These are phyloP conservation scores for Saturnispora sanitii DNA, from an alignment of 805 yeast species.

Conservation along the genomic window DNA sequence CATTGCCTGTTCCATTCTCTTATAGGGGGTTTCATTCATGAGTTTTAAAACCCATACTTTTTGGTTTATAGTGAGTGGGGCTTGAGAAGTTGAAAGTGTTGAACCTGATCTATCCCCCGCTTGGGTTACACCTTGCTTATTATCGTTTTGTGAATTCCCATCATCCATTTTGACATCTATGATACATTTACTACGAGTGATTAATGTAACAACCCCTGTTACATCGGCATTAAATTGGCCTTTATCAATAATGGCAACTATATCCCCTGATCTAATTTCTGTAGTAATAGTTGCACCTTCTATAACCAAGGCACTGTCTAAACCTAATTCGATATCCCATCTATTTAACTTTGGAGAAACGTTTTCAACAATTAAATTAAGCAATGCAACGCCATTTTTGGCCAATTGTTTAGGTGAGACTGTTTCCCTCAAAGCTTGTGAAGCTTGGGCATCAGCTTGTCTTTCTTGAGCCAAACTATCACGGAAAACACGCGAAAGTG, in stretches of 20 bases:
- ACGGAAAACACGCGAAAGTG: constrained; percentile 1
- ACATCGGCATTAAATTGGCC: constrained; percentile 20
- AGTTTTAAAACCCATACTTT: constrained; percentile 60
- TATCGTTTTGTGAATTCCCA: neutral
- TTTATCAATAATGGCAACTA: constrained; percentile 49
- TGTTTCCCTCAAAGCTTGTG: constrained; percentile 33
- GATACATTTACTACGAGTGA: constrained; percentile 36
- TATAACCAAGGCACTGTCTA: constrained; percentile 27
- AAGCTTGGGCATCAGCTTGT: constrained; percentile 41
- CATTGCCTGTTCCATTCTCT: constrained; percentile 71
- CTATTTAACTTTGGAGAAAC: constrained; percentile 77
- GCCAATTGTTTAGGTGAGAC: constrained; percentile 60
- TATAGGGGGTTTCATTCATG: constrained; percentile 61
- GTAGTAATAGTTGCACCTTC: constrained; percentile 29
- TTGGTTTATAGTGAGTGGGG: neutral
- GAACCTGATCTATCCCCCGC: constrained; percentile 7
- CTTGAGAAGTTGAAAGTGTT: neutral
- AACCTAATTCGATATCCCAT: constrained; percentile 48
- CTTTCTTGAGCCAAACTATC: constrained; percentile 30
- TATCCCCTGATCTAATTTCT: constrained; percentile 63
- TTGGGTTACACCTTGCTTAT: neutral
- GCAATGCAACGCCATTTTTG: constrained; percentile 61
- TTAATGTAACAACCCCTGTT: constrained; percentile 59
- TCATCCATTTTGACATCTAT: constrained; percentile 40
- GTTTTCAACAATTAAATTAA: constrained; percentile 52